Evolutionary conservation across 768 basidiomycete species (phyloP).

Genomic region (Boletus edulis): DNA sequence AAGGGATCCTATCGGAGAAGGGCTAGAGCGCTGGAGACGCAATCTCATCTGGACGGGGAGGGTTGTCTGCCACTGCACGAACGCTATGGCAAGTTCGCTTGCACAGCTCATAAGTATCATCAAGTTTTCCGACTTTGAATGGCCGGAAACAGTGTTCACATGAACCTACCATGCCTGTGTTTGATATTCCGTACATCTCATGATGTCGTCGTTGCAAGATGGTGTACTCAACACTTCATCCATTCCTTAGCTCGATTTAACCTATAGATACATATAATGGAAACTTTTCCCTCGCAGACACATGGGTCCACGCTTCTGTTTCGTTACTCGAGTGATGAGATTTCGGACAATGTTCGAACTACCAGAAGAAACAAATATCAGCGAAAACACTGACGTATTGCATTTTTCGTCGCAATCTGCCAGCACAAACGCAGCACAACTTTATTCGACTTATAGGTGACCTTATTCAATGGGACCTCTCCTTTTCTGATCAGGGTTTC

Average conservation of each 20-base stretch:
- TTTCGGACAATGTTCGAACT: too few species aligned
- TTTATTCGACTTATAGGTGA: neutral
- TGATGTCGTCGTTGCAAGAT: conserved; percentile 7
- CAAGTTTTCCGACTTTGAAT: neutral
- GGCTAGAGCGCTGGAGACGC: neutral
- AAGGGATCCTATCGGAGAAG: neutral
- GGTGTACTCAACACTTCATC: conserved; percentile 12
- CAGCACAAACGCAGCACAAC: neutral
- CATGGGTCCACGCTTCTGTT: conserved; percentile 5
- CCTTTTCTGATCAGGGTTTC: conserved; percentile 8
- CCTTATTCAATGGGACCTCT: conserved; percentile 1
- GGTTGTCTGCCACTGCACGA: conserved; percentile 5
- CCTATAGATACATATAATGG: conserved; percentile 20
- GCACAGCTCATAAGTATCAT: conserved; percentile 12
- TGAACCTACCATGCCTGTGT: conserved; percentile 9
- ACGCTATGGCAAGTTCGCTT: conserved; percentile 8
- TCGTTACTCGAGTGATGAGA: neutral
- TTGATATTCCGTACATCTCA: conserved; percentile 3
- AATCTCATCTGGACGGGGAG: conserved; percentile 14
- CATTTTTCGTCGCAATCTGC: too few species aligned
- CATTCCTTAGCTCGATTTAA: conserved; percentile 5
- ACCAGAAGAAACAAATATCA: too few species aligned
- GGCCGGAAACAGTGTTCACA: neutral
- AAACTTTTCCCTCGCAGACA: neutral
- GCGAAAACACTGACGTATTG: too few species aligned